These are phyloP conservation scores for Umbelopsis vinacea DNA, from an alignment of 192 early-diverging fungal species.

Conservation along the genomic window DNA sequence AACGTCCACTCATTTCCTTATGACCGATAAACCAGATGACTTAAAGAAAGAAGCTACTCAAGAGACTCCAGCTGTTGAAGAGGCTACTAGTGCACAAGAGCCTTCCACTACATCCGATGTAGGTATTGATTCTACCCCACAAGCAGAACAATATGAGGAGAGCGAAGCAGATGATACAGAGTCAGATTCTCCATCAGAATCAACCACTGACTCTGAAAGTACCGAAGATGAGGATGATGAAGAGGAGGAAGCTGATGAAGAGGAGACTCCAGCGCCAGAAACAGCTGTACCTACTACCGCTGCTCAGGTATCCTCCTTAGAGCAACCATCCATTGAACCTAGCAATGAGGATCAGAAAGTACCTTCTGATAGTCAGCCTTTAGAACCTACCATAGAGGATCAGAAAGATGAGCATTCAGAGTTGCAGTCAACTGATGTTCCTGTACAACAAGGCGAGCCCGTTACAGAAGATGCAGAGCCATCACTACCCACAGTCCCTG, in stretches of 20 bases:
- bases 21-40: not conserved
- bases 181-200: slow-evolving; percentile 3
- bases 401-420: not conserved
- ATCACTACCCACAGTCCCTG: too few species aligned
- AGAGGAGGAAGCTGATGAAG: not conserved
- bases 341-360: too few species aligned
- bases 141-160: not conserved
- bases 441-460: not conserved
- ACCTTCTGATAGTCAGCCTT: not conserved
- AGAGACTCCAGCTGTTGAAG: not conserved
- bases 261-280: not conserved
- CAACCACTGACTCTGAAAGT: not conserved
- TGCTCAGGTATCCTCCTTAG: not conserved
- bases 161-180: not conserved
- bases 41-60: not conserved
- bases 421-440: not conserved
- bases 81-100: not conserved
- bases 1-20: not conserved
- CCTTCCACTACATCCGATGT: not conserved
- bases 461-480: too few species aligned
- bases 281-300: not conserved
- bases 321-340: not conserved
- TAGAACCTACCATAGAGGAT: not conserved
- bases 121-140: not conserved
- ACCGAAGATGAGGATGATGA: not conserved